These are phyloP conservation scores for Fagus sylvatica DNA, from an alignment of 306 rosid genomes.

Conservation along the genomic window DNA sequence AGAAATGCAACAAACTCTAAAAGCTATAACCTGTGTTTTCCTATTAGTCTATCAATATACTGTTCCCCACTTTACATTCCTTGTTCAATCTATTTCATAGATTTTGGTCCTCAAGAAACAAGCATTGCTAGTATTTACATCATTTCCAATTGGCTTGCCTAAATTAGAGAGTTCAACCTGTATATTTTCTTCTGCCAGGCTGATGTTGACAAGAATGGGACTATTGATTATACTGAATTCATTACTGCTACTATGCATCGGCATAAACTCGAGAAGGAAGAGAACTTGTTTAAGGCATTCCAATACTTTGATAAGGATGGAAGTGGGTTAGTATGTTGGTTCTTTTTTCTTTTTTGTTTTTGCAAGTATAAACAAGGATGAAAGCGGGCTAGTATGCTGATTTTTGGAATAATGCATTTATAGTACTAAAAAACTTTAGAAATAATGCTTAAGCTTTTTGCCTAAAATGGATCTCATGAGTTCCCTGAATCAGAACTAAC, in stretches of 20 bases:
- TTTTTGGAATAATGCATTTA: too few species aligned
- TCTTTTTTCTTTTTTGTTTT: too few species aligned
- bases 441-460: neutral
- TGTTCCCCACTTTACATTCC: neutral
- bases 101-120: neutral
- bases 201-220: slow-evolving; percentile 75
- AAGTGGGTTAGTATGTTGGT: slow-evolving; percentile 58
- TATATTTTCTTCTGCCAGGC: slow-evolving; percentile 50
- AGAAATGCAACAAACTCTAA: too few species aligned
- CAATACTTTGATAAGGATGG: slow-evolving; percentile 73
- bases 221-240: slow-evolving; percentile 83
- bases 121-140: too few species aligned
- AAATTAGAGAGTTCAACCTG: neutral
- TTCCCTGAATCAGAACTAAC: too few species aligned
- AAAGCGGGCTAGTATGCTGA: too few species aligned
- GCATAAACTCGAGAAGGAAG: slow-evolving; percentile 83
- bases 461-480: neutral
- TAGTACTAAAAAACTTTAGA: neutral
- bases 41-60: too few species aligned
- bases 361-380: too few species aligned
- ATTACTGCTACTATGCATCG: slow-evolving; percentile 92
- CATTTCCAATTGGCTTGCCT: neutral
- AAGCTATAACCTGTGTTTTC: too few species aligned
- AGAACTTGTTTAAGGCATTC: slow-evolving; percentile 73
- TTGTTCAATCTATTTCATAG: neutral